These are phyloP conservation scores for Inga laurina DNA, from an alignment of 306 rosid genomes.

Conservation along the genomic window DNA sequence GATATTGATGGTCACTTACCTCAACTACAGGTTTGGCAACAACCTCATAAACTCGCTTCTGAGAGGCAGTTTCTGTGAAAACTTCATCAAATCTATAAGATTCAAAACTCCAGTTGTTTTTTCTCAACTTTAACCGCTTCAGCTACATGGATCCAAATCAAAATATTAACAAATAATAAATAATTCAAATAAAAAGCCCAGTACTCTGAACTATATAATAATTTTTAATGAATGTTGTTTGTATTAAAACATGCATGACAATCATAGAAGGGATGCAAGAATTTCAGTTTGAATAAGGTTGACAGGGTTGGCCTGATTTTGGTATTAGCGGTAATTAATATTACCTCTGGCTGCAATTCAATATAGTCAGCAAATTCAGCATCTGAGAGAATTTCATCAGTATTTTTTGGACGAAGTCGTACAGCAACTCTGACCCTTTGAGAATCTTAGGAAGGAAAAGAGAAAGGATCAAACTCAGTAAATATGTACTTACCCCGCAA, in stretches of 20 bases:
- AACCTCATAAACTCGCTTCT: slow-evolving; percentile 66
- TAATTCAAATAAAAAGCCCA: background rate
- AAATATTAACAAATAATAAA: background rate
- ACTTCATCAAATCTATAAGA: slow-evolving; percentile 69
- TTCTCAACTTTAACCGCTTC: slow-evolving; percentile 65
- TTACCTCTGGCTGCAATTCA: slow-evolving; percentile 75
- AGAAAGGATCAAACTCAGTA: slow-evolving; percentile 11
- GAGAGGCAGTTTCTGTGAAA: slow-evolving; percentile 65
- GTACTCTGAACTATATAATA: background rate
- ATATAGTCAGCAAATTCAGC: slow-evolving; percentile 59
- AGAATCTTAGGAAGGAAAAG: slow-evolving; percentile 31
- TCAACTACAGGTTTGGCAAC: slow-evolving; percentile 78
- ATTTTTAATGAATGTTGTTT: background rate
- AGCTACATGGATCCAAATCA: slow-evolving; percentile 35
- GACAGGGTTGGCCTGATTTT: background rate
- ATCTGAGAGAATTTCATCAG: slow-evolving; percentile 54
- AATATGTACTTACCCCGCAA: background rate
- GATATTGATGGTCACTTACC: slow-evolving; percentile 38
- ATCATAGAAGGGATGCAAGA: background rate
- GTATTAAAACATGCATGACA: background rate
- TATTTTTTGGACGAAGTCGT: slow-evolving; percentile 61
- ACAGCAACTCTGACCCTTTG: slow-evolving; percentile 72
- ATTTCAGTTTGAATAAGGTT: background rate
- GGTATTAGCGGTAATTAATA: background rate
- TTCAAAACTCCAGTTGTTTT: slow-evolving; percentile 73